Evolutionary conservation across 2,329 filamentous ascomycete species (phyloP), one percentile per base, ranked within the genome.

Genomic region (Penicillium freii): DNA sequence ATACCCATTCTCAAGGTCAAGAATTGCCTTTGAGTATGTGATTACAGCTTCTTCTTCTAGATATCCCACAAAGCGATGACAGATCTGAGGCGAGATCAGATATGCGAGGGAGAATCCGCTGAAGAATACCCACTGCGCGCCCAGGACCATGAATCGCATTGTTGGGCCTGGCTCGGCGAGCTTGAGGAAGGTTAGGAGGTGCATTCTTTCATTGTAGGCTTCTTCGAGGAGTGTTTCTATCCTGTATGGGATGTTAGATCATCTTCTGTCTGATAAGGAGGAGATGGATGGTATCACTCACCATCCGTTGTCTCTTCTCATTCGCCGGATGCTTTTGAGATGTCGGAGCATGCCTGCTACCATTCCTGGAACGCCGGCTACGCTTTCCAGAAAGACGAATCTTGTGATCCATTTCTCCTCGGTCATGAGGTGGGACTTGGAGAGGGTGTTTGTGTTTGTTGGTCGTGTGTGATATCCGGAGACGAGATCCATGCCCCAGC

Each of bases 41-140:
- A 94, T 83, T 1, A 96, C 92, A 11, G 92, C 93, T 76, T 97
- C 92, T 74, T 97, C 93, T 75, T 97, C 94, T 17, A 97, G 84
- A 68, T 97, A 97, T 1, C 92, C 93, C 52, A 97, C 92, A 74
- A 97, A 97, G 46, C 94, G 88, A 75, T 97, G 94, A 68, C 90
- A 92, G 60, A 90, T 92, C 61, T 87, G 86, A 8, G 94, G 93
- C 2, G 88, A 91, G 61, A 96, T 69, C 40, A 97, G 86, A 77
- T 97, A 97, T 46, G 88, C 83, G 61, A 96, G 61, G 80, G 97
- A 97, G 72, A 97, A 84, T 62, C 86, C 84, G 77, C 97, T 97
- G 84, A 95, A 97, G 81, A 96, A 97, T 65, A 97, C 90, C 38
- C 93, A 92, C 75, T 97, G 93, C 0, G 93, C 92, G 13, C 87